A percentile compares a stretch with the other conserved stretches of the same genome.
phyloP scores from a whole-genome alignment of 331 rosid genomes.

The Quercus tomentella region DNA sequence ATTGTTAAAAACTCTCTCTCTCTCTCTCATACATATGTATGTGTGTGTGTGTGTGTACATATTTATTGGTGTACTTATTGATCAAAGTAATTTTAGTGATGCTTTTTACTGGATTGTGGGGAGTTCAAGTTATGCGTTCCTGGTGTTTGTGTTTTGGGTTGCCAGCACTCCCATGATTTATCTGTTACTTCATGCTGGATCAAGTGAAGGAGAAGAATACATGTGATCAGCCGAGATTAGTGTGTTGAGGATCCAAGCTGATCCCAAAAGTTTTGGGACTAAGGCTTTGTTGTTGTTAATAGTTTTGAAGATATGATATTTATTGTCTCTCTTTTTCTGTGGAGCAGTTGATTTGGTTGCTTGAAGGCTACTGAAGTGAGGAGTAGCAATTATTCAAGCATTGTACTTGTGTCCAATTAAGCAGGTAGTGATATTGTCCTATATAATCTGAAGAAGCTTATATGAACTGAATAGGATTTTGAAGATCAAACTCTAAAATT shows the following conservation, averaged over 20 bases:
- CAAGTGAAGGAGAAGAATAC: too few relatives aligned
- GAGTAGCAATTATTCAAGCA: neutral
- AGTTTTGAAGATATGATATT: neutral
- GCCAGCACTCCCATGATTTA: neutral
- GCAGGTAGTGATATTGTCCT: slow-evolving; percentile 29
- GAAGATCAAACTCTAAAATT: slow-evolving; percentile 1
- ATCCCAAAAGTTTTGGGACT: neutral
- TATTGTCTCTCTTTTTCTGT: slow-evolving; percentile 10
- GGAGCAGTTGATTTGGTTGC: slow-evolving; percentile 9
- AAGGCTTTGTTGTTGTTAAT: slow-evolving; percentile 16
- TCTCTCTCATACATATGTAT: neutral
- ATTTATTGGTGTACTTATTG: neutral
- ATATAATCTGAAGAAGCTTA: neutral
- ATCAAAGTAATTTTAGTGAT: neutral
- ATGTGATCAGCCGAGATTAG: too few relatives aligned
- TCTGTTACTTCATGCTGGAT: neutral
- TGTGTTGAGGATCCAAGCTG: too few relatives aligned
- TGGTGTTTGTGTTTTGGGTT: slow-evolving; percentile 14
- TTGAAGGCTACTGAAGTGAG: slow-evolving; percentile 21
- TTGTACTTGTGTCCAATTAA: slow-evolving; percentile 23
- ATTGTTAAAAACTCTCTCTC: neutral
- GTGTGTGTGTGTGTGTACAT: neutral
- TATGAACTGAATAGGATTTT: slow-evolving; percentile 1
- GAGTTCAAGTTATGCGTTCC: slow-evolving; percentile 3
- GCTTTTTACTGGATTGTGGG: neutral